Percentiles rank a stretch among this genome's conserved stretches.
phyloP scores from a whole-genome alignment of 768 basidiomycete genomes.

The Podaxis sp. region DNA sequence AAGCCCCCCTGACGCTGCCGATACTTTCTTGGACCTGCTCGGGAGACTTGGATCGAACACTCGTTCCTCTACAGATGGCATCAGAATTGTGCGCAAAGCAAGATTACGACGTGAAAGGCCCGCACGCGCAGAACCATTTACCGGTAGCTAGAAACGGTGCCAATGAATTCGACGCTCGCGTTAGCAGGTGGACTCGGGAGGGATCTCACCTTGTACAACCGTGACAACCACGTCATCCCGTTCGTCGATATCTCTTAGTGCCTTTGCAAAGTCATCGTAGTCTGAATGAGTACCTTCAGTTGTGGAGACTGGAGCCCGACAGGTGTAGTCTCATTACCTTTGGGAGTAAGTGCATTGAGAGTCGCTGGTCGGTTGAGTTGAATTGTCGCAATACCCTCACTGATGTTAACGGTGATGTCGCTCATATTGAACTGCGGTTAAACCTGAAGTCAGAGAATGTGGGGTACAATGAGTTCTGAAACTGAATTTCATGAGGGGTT shows the following conservation, averaged over 20 bases:
- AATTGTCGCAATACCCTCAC: conserved; percentile 64
- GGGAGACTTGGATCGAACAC: conserved; percentile 40
- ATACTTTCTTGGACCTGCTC: conserved; percentile 15
- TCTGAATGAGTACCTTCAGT: conserved; percentile 36
- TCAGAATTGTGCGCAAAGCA: not conserved
- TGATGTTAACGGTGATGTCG: conserved; percentile 44
- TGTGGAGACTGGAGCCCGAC: not conserved
- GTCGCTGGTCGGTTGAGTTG: conserved; percentile 60
- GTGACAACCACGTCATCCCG: conserved; percentile 64
- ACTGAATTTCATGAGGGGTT: not conserved
- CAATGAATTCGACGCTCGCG: not conserved
- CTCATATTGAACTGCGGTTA: not conserved
- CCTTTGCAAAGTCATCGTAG: conserved; percentile 60
- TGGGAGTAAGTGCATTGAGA: conserved; percentile 58
- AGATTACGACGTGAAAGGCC: conserved; percentile 6
- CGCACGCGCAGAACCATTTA: conserved; percentile 75
- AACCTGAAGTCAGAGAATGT: not conserved
- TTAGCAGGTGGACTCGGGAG: not conserved
- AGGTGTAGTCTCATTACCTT: conserved; percentile 34
- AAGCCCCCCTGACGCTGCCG: conserved; percentile 42
- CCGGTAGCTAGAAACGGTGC: conserved; percentile 47
- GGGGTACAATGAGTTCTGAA: not conserved
- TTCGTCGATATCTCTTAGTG: conserved; percentile 56
- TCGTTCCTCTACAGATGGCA: conserved; percentile 48
- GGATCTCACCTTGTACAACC: conserved; percentile 58